Conservation (phyloP, 1,139 yeast species). For the Magnusiomyces suaveolens region DNA sequence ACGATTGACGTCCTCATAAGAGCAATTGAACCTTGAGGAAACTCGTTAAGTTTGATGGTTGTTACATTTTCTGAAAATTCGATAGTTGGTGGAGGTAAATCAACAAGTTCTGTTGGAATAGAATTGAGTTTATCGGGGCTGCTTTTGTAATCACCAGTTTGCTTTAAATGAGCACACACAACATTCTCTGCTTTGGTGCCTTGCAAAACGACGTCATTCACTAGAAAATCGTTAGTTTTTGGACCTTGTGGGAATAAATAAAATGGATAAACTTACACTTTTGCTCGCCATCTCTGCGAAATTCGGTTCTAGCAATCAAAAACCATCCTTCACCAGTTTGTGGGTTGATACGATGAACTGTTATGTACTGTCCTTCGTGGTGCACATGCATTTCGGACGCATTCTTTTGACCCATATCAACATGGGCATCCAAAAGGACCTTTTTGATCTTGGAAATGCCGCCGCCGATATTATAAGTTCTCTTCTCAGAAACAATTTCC, state of each 20-base stretch:
- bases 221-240: constrained; percentile 37
- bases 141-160: constrained; percentile 40
- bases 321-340: constrained; percentile 84
- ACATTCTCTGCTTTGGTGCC: constrained; percentile 58
- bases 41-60: constrained; percentile 47
- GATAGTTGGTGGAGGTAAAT: constrained; percentile 44
- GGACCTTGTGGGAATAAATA: constrained; percentile 1
- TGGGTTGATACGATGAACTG: constrained; percentile 79
- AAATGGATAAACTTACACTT: constrained; percentile 18
- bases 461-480: constrained; percentile 50
- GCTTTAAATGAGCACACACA: constrained; percentile 44
- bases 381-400: constrained; percentile 92
- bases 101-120: constrained; percentile 54
- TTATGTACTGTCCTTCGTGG: constrained; percentile 85
- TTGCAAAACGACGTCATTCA: constrained; percentile 52
- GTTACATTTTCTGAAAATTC: constrained; percentile 38
- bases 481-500: constrained; percentile 69
- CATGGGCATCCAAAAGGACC: constrained; percentile 50
- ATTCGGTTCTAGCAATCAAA: constrained; percentile 78
- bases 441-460: constrained; percentile 72
- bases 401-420: constrained; percentile 54
- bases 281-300: constrained; percentile 35
- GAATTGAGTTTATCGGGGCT: constrained; percentile 38
- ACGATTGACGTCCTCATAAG: constrained; percentile 57
- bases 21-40: constrained; percentile 88